Evolutionary conservation across 1,284 basidiomycete genomes (phyloP).

Genomic region (Pterula multifida): DNA sequence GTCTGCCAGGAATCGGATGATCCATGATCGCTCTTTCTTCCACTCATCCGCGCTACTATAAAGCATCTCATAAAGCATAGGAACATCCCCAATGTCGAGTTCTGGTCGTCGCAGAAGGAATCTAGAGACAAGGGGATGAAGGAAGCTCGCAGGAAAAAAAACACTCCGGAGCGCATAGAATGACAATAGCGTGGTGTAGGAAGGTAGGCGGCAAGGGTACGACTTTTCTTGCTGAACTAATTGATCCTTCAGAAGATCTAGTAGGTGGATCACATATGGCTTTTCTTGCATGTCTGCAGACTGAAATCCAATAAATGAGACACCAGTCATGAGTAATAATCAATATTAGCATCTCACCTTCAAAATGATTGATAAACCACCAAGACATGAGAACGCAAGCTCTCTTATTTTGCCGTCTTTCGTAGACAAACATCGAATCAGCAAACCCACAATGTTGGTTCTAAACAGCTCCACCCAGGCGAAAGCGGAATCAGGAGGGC

Average conservation of each 20-base stretch:
- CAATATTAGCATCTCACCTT: conserved; percentile 29
- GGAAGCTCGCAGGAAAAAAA: conserved; percentile 70
- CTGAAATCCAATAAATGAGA: conserved; percentile 20
- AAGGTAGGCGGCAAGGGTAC: conserved; percentile 44
- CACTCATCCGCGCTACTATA: conserved; percentile 72
- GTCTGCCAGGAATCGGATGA: conserved; percentile 74
- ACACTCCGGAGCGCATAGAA: conserved; percentile 69
- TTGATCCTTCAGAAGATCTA: conserved; percentile 58
- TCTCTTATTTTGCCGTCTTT: conserved; percentile 49
- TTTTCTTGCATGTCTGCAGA: conserved; percentile 70
- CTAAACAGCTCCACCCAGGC: conserved; percentile 82
- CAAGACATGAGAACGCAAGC: conserved; percentile 41
- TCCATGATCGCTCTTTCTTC: conserved; percentile 82
- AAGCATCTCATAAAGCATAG: conserved; percentile 77
- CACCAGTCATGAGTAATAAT: conserved; percentile 4
- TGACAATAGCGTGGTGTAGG: conserved; percentile 71
- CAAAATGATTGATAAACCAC: conserved; percentile 39
- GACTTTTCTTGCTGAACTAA: conserved; percentile 20
- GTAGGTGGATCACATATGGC: conserved; percentile 64
- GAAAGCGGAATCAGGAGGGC: conserved; percentile 45
- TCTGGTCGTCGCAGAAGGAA: conserved; percentile 78
- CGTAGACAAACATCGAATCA: conserved; percentile 66
- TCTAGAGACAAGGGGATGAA: conserved; percentile 68
- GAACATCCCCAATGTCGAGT: conserved; percentile 68
- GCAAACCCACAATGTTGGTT: conserved; percentile 68